Percentiles rank a stretch among this genome's conserved stretches.
Evolutionary conservation across 176 grass and related monocot species (phyloP).

Genomic region (Bonia amplexicaulis): DNA sequence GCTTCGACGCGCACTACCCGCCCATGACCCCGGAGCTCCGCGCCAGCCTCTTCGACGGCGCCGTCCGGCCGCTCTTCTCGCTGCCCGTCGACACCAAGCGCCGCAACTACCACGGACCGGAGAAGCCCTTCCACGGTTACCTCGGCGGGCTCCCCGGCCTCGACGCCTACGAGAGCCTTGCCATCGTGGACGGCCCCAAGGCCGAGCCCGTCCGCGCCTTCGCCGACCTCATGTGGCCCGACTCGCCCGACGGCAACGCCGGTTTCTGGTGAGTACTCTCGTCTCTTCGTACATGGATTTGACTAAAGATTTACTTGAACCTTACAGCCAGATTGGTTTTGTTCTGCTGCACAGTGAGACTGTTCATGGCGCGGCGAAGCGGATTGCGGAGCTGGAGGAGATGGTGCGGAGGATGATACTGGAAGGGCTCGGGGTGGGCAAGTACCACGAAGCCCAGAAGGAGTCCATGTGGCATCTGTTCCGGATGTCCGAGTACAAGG

Average conservation of each 20-base stretch:
- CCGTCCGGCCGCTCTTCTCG: conserved; percentile 47
- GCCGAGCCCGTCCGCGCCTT: conserved; percentile 25
- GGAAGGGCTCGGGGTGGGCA: conserved; percentile 49
- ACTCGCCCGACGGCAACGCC: not conserved
- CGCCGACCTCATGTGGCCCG: conserved; percentile 50
- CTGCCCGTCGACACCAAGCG: conserved; percentile 50
- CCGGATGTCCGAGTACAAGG: conserved; percentile 55
- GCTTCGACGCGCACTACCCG: conserved; percentile 58
- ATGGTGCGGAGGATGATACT: conserved; percentile 61
- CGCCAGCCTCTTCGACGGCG: conserved; percentile 37
- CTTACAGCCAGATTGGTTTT: not conserved
- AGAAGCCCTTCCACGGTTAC: conserved; percentile 59
- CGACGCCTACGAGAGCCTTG: conserved; percentile 50
- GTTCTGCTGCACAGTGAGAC: conserved; percentile 12
- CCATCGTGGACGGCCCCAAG: conserved; percentile 29
- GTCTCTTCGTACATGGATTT: not conserved
- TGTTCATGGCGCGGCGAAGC: not conserved
- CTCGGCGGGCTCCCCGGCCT: conserved; percentile 35
- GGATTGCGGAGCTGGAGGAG: conserved; percentile 30
- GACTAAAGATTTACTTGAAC: not conserved
- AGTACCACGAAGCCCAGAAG: conserved; percentile 26
- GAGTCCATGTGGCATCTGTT: conserved; percentile 36
- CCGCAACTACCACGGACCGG: conserved; percentile 50
- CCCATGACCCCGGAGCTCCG: conserved; percentile 17
- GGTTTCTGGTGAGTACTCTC: conserved; percentile 38